Conservation (phyloP, 2,329 filamentous ascomycete species). For the Rhexocercosporidium sp. region DNA sequence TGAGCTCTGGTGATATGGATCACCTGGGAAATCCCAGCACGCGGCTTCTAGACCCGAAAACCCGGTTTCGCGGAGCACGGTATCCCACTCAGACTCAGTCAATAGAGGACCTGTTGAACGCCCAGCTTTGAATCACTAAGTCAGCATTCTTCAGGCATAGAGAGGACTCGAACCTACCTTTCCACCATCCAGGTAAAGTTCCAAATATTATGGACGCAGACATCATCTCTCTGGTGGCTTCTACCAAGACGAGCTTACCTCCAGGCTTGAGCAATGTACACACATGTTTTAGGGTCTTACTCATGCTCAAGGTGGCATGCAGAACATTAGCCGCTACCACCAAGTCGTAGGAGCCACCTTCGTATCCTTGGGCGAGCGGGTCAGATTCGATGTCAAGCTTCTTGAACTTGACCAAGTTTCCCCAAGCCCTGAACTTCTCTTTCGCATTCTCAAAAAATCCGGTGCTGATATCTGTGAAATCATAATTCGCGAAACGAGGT, state of each 20-base stretch:
- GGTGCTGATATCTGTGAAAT: conserved; percentile 37
- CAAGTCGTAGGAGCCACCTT: conserved; percentile 30
- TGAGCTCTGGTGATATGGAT: background rate
- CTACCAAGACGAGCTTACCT: conserved; percentile 40
- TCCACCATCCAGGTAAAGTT: conserved; percentile 24
- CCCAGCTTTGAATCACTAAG: background rate
- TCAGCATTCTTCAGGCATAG: background rate
- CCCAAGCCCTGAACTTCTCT: conserved; percentile 8
- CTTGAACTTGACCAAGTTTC: conserved; percentile 13
- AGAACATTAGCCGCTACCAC: conserved; percentile 34
- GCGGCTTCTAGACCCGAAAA: conserved; percentile 21
- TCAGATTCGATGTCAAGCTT: conserved; percentile 18
- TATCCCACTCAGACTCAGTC: conserved; percentile 18
- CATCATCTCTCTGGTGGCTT: conserved; percentile 20
- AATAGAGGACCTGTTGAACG: conserved; percentile 24
- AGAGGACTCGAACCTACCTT: conserved; percentile 3
- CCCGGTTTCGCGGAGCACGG: conserved; percentile 11
- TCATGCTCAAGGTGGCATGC: conserved; percentile 33
- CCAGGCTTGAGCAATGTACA: conserved; percentile 40
- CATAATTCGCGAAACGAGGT: conserved; percentile 15
- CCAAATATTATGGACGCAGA: conserved; percentile 14
- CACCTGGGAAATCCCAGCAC: background rate
- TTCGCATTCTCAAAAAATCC: conserved; percentile 46
- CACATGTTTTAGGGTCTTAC: conserved; percentile 34
- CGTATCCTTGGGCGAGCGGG: conserved; percentile 30